Conservation (phyloP, 2,329 filamentous ascomycete genomes). For the Dactylellina cionopaga region DNA sequence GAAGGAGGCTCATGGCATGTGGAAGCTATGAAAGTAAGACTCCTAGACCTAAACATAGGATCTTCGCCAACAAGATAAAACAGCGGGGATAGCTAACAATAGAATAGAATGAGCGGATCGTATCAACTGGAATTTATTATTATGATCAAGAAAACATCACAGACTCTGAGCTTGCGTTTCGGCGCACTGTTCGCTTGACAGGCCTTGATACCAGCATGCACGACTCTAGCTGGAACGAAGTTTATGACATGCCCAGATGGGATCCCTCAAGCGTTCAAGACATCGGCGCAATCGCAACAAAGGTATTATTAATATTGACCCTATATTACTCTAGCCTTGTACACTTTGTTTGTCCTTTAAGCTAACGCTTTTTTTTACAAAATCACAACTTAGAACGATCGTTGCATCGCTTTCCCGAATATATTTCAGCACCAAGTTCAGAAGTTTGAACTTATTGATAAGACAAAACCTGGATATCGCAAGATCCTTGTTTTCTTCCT, state of each 20-base stretch:
- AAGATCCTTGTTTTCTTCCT: slow-evolving; percentile 39
- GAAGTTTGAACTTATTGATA: slow-evolving; percentile 33
- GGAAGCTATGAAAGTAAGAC: slow-evolving; percentile 63
- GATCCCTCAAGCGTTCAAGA: not conserved
- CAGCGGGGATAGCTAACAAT: not conserved
- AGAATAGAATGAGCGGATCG: slow-evolving; percentile 70
- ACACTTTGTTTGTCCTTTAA: too few relatives aligned
- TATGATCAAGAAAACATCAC: slow-evolving; percentile 71
- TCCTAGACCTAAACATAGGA: not conserved
- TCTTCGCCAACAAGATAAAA: too few relatives aligned
- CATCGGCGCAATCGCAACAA: slow-evolving; percentile 13
- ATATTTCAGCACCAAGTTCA: slow-evolving; percentile 9
- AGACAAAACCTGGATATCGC: slow-evolving; percentile 18
- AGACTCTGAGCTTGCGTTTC: slow-evolving; percentile 66
- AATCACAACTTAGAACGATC: slow-evolving; percentile 1
- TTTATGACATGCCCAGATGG: not conserved
- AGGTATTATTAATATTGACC: too few relatives aligned
- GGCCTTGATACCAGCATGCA: not conserved
- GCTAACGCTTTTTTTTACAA: too few relatives aligned
- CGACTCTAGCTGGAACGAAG: not conserved
- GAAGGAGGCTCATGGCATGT: slow-evolving; percentile 68
- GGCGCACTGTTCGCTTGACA: slow-evolving; percentile 61
- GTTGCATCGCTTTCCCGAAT: slow-evolving; percentile 22
- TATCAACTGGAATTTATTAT: slow-evolving; percentile 71
- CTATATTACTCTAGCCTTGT: too few relatives aligned